Conservation (phyloP, 768 basidiomycete species). For the Tulasnella sp. region DNA sequence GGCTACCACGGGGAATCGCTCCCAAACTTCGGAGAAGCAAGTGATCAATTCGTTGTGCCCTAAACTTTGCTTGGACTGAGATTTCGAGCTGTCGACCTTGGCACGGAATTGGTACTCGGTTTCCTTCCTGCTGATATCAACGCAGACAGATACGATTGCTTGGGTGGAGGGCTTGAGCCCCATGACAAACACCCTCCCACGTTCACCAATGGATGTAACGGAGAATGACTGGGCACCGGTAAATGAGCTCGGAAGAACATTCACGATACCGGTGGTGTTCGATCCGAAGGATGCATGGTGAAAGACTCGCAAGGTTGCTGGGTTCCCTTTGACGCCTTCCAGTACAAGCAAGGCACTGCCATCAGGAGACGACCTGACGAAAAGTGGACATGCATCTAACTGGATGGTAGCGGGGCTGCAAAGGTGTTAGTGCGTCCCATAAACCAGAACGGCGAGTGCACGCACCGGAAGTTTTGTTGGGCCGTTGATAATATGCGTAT, state of each 20-base stretch:
- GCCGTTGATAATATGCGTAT: constrained; percentile 48
- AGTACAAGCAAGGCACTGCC: constrained; percentile 54
- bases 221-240: constrained; percentile 39
- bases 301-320: constrained; percentile 46
- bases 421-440: background rate
- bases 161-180: constrained; percentile 45
- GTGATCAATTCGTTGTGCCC: constrained; percentile 25
- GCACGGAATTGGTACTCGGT: constrained; percentile 62
- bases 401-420: constrained; percentile 5
- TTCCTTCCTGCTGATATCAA: constrained; percentile 58
- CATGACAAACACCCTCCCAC: constrained; percentile 52
- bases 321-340: constrained; percentile 36
- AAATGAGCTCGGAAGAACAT: constrained; percentile 41
- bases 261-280: constrained; percentile 49
- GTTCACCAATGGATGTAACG: constrained; percentile 53
- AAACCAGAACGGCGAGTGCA: background rate
- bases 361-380: constrained; percentile 51
- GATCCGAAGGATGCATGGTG: constrained; percentile 62
- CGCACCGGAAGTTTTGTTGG: too few species aligned
- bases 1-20: constrained; percentile 29
- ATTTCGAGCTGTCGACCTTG: constrained; percentile 39
- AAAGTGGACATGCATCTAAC: background rate
- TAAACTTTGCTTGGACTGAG: background rate
- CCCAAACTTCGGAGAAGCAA: constrained; percentile 33
- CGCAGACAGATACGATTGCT: constrained; percentile 49